phyloP scores from a whole-genome alignment of 2,329 filamentous ascomycete genomes.

The Aspergillus calidoustus region DNA sequence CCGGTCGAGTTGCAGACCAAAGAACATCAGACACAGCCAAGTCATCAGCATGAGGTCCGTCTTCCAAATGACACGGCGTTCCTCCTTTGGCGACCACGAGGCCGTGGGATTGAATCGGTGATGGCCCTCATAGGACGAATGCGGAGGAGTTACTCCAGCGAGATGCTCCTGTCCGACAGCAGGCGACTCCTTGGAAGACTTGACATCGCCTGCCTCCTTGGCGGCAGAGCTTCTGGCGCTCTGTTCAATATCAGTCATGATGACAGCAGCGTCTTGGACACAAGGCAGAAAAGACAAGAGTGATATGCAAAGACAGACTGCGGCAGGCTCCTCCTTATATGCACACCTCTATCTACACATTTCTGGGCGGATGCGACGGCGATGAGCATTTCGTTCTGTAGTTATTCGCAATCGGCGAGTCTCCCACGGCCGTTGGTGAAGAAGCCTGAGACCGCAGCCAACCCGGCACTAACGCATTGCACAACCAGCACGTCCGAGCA shows the following conservation, averaged over 20 bases:
- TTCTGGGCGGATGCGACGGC: not conserved
- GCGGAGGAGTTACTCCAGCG: slow-evolving; percentile 32
- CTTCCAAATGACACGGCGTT: slow-evolving; percentile 52
- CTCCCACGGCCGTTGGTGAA: not conserved
- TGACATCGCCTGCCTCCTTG: slow-evolving; percentile 2
- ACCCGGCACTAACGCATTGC: slow-evolving; percentile 22
- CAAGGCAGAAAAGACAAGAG: not conserved
- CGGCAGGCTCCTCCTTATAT: slow-evolving; percentile 12
- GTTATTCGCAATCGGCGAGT: slow-evolving; percentile 17
- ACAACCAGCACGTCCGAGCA: slow-evolving; percentile 28
- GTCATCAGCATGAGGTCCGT: slow-evolving; percentile 35
- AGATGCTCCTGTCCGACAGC: slow-evolving; percentile 32
- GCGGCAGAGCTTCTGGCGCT: slow-evolving; percentile 19
- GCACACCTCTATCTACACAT: not conserved
- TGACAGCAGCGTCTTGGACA: not conserved
- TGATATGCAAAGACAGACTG: not conserved
- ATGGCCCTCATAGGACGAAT: slow-evolving; percentile 33
- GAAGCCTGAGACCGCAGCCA: not conserved
- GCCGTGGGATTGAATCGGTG: slow-evolving; percentile 33
- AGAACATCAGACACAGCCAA: slow-evolving; percentile 35
- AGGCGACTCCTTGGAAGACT: slow-evolving; percentile 22
- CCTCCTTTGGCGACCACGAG: slow-evolving; percentile 45
- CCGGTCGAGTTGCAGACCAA: slow-evolving; percentile 39
- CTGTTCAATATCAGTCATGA: slow-evolving; percentile 30
- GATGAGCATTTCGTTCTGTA: slow-evolving; percentile 13